These are phyloP conservation scores for Candida silvicultrix DNA, from an alignment of 805 yeast genomes.

Conservation along the genomic window DNA sequence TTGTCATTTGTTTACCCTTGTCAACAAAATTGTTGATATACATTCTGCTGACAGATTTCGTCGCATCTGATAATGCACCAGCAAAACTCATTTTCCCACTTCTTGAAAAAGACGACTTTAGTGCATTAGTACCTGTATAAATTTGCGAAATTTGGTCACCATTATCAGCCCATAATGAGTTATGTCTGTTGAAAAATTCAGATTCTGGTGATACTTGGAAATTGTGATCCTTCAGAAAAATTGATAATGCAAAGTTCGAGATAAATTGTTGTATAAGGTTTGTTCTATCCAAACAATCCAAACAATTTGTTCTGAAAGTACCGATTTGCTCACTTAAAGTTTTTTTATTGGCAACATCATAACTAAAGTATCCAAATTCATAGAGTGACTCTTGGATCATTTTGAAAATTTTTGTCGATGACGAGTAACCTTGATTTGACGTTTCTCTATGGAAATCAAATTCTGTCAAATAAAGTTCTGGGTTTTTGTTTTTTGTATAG, in stretches of 20 bases:
- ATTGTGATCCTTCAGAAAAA: slow-evolving; percentile 38
- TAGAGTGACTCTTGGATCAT: slow-evolving; percentile 58
- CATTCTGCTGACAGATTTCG: slow-evolving; percentile 91
- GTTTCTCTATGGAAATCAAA: slow-evolving; percentile 96
- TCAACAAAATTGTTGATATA: slow-evolving; percentile 96
- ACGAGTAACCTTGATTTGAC: slow-evolving; percentile 82
- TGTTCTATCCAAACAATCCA: slow-evolving; percentile 93
- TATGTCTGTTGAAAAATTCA: slow-evolving; percentile 67
- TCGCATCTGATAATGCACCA: slow-evolving; percentile 95
- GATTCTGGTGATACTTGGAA: slow-evolving; percentile 32
- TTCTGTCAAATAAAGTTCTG: slow-evolving; percentile 55
- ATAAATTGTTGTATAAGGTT: slow-evolving; percentile 83
- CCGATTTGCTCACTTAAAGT: slow-evolving; percentile 78
- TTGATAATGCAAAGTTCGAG: slow-evolving; percentile 63
- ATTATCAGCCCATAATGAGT: slow-evolving; percentile 94
- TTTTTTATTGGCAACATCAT: slow-evolving; percentile 50
- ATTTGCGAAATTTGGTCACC: slow-evolving; percentile 96
- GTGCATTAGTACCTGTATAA: slow-evolving; percentile 96
- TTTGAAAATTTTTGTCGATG: slow-evolving; percentile 66
- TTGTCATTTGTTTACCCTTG: slow-evolving; percentile 81
- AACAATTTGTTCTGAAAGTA: slow-evolving; percentile 86
- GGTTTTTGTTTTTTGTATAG: slow-evolving; percentile 24
- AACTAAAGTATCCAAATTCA: slow-evolving; percentile 78
- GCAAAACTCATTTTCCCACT: slow-evolving; percentile 96
- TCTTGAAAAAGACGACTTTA: slow-evolving; percentile 90